A percentile compares a stretch with the other conserved stretches of the same genome.
These are phyloP conservation scores for Polychytrium aggregatum DNA, from an alignment of 192 early-diverging fungal genomes.

Conservation along the genomic window DNA sequence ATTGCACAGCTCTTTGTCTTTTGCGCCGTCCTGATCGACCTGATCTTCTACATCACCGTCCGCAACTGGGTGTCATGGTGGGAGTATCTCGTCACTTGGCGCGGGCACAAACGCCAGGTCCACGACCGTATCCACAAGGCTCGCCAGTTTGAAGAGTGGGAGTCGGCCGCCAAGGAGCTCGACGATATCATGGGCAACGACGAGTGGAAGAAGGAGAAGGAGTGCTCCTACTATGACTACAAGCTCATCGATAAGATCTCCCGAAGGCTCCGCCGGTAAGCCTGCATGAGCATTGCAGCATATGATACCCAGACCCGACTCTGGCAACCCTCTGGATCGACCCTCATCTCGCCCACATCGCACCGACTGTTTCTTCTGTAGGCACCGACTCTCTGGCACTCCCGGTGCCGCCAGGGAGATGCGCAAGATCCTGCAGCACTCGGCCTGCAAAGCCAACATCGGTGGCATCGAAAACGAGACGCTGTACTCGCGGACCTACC, in stretches of 20 bases:
- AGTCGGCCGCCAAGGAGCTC: constrained; percentile 38
- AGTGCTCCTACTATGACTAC: constrained; percentile 54
- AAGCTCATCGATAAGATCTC: constrained; percentile 47
- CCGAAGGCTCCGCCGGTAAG: constrained; percentile 3
- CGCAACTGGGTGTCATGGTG: constrained; percentile 31
- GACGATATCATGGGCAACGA: constrained; percentile 57
- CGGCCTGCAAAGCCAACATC: constrained; percentile 63
- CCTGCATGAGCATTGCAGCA: background rate
- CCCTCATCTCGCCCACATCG: constrained; percentile 5
- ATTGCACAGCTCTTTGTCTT: constrained; percentile 39
- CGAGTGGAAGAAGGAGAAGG: constrained; percentile 53
- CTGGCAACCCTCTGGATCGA: background rate
- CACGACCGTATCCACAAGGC: constrained; percentile 37
- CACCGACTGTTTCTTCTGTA: constrained; percentile 5
- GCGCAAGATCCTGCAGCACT: constrained; percentile 13
- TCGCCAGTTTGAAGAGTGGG: constrained; percentile 52
- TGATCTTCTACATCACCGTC: constrained; percentile 43
- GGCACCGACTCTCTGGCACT: background rate
- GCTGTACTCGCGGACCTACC: constrained; percentile 61
- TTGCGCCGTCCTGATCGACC: constrained; percentile 46
- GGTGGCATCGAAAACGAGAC: constrained; percentile 63
- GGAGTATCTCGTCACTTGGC: constrained; percentile 53
- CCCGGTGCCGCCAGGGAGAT: constrained; percentile 4
- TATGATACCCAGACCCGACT: background rate
- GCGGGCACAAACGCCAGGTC: constrained; percentile 38